These are phyloP conservation scores for Agrocybe pediades DNA, from an alignment of 768 basidiomycete genomes.

Conservation along the genomic window DNA sequence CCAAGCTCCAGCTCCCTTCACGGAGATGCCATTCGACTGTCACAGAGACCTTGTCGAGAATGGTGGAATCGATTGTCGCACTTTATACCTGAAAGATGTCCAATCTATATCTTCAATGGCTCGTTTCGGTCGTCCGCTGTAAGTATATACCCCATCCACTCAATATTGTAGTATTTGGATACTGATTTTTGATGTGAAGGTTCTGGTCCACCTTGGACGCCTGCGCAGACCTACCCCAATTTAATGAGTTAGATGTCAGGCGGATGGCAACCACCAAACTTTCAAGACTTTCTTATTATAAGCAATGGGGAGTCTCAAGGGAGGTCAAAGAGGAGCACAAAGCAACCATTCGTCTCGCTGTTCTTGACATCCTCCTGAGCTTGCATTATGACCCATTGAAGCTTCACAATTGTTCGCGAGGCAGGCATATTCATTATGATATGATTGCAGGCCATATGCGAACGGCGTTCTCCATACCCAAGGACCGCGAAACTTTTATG, in stretches of 20 bases:
- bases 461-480: conserved; percentile 25
- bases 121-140: conserved; percentile 17
- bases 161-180: background rate
- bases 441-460: conserved; percentile 29
- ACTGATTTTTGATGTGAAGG: conserved; percentile 2
- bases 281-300: background rate
- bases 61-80: background rate
- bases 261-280: background rate
- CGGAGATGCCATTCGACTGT: conserved; percentile 19
- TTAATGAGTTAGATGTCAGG: background rate
- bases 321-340: background rate
- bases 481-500: conserved; percentile 19
- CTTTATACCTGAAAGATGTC: conserved; percentile 6
- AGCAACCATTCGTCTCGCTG: conserved; percentile 4
- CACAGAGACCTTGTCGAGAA: background rate
- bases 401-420: conserved; percentile 5
- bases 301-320: background rate
- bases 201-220: conserved; percentile 11
- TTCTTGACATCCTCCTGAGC: conserved; percentile 14
- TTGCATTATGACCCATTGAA: conserved; percentile 12
- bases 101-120: conserved; percentile 10
- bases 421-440: background rate
- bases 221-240: no score
- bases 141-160: background rate
- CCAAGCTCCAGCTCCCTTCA: conserved; percentile 3